Percentiles rank a stretch among this genome's conserved stretches.
phyloP scores from a whole-genome alignment of 2,329 filamentous ascomycete species.

The Talaromyces albobiverticillius region DNA sequence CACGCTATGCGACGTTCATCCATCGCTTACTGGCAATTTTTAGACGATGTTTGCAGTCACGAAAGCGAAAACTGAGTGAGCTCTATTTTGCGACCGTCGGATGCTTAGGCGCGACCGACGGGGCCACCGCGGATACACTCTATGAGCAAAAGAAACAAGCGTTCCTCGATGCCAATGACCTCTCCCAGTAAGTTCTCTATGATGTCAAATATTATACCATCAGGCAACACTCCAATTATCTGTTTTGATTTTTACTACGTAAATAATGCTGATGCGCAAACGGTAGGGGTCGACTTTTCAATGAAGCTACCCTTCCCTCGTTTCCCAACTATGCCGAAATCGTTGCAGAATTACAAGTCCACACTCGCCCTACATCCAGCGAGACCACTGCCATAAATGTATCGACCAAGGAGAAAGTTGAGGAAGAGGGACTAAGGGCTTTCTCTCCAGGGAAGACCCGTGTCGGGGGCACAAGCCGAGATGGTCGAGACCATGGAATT shows the following conservation, averaged over 20 bases:
- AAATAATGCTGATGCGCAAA: conserved; percentile 19
- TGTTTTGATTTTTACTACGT: conserved; percentile 1
- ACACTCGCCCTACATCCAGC: conserved; percentile 32
- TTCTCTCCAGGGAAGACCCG: background rate
- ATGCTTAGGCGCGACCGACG: conserved; percentile 47
- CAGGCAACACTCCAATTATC: conserved; percentile 2
- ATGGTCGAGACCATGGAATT: conserved; percentile 1
- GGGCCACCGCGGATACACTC: conserved; percentile 55
- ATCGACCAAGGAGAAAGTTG: background rate
- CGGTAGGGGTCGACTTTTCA: conserved; percentile 55
- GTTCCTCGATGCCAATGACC: conserved; percentile 58
- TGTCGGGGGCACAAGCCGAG: background rate
- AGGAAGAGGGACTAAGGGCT: conserved; percentile 16
- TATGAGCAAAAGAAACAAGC: conserved; percentile 50
- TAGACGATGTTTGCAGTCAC: conserved; percentile 65
- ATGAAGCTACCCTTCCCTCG: conserved; percentile 52
- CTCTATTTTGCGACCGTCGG: conserved; percentile 76
- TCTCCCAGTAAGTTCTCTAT: conserved; percentile 53
- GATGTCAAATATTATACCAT: conserved; percentile 8
- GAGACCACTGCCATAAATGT: conserved; percentile 30
- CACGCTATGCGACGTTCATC: conserved; percentile 20
- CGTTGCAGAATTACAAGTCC: conserved; percentile 27
- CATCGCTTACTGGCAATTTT: conserved; percentile 38
- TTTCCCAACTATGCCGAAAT: conserved; percentile 32
- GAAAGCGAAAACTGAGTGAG: conserved; percentile 87